These are phyloP conservation scores for Penicillium canescens DNA, from an alignment of 495 filamentous ascomycete genomes.

Conservation along the genomic window DNA sequence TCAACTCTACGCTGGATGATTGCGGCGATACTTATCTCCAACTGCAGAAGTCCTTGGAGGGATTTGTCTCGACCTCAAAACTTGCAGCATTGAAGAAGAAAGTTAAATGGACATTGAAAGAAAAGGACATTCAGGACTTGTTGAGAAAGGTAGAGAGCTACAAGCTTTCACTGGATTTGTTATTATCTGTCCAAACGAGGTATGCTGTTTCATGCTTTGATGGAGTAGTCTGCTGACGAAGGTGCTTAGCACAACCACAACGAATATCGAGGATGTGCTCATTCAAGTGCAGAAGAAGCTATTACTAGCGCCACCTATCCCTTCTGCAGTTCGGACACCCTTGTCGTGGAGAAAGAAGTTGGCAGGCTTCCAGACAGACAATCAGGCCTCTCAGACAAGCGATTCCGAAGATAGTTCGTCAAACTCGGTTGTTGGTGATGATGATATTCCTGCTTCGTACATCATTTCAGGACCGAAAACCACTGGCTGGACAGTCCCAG, in stretches of 20 bases:
- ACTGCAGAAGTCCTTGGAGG: constrained; percentile 1
- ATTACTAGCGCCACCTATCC: background rate
- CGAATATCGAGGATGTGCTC: constrained; percentile 5
- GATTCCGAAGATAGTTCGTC: background rate
- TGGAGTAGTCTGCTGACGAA: background rate
- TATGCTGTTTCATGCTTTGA: background rate
- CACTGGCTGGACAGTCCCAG: background rate
- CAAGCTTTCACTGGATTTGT: background rate
- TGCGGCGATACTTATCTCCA: constrained; percentile 6
- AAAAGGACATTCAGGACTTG: constrained; percentile 3
- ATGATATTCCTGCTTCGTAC: background rate
- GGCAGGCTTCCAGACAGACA: constrained; percentile 1
- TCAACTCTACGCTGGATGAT: constrained; percentile 1
- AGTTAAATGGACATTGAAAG: constrained; percentile 6
- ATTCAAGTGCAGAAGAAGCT: constrained; percentile 6
- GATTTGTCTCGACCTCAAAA: background rate
- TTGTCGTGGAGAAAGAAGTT: constrained; percentile 5
- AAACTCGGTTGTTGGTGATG: background rate
- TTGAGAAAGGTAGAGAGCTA: constrained; percentile 8
- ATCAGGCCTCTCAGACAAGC: background rate
- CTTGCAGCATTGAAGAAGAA: constrained; percentile 1
- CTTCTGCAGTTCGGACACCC: constrained; percentile 2
- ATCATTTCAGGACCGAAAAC: background rate
- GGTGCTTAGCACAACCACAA: background rate
- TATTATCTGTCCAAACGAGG: constrained; percentile 7